Conservation (phyloP, 441 rosid species). For the Syzygium syzygioides region DNA sequence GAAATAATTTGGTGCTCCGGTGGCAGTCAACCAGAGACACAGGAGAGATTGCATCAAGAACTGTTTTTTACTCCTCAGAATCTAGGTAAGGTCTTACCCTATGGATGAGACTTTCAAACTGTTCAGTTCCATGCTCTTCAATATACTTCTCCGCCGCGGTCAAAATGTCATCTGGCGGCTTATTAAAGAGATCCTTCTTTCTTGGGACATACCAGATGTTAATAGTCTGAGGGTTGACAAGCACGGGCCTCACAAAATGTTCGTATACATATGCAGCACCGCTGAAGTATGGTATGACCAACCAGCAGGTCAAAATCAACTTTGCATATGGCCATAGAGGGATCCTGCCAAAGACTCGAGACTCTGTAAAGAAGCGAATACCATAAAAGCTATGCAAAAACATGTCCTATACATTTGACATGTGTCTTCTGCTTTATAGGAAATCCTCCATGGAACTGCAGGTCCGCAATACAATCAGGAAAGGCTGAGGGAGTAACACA, state of each 20-base stretch:
- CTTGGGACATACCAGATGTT: constrained; percentile 84
- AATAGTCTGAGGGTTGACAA: constrained; percentile 56
- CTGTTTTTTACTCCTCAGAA: not conserved
- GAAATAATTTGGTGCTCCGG: not conserved
- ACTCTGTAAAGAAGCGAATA: not conserved
- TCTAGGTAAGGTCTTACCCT: constrained; percentile 29
- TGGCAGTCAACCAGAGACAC: too few relatives aligned
- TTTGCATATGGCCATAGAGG: constrained; percentile 78
- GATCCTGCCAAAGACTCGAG: constrained; percentile 42
- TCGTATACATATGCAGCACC: constrained; percentile 97
- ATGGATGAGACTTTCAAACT: constrained; percentile 70
- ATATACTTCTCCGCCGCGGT: constrained; percentile 85
- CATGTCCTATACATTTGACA: not conserved
- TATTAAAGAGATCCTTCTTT: constrained; percentile 47
- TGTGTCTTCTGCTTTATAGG: not conserved
- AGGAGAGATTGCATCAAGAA: not conserved
- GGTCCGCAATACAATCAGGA: not conserved
- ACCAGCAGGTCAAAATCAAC: constrained; percentile 88
- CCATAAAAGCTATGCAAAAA: not conserved
- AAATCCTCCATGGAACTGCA: not conserved
- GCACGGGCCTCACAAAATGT: constrained; percentile 74
- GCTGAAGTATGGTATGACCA: constrained; percentile 88
- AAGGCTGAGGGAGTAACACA: not conserved
- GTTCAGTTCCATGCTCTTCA: constrained; percentile 72
- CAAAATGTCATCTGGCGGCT: constrained; percentile 64